Evolutionary conservation across 768 basidiomycete genomes (phyloP).

Genomic region (Xerocomellus intermedius): DNA sequence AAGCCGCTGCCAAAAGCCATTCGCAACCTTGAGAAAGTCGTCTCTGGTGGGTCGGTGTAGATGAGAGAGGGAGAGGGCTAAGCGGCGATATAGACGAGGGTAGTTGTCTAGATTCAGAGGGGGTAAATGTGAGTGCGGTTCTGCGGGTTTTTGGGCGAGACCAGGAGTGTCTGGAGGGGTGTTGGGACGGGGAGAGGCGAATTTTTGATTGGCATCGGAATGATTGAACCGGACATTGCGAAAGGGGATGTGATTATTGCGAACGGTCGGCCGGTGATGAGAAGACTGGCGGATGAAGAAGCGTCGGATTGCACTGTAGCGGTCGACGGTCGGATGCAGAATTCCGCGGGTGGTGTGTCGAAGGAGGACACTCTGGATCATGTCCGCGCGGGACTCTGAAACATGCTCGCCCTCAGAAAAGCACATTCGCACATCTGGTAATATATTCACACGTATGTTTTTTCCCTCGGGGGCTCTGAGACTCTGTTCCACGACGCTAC

Average conservation of each 20-base stretch:
- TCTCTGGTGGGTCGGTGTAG: conserved; percentile 81
- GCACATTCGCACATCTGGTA: background rate
- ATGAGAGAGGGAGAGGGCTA: conserved; percentile 76
- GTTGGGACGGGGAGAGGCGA: background rate
- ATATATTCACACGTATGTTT: background rate
- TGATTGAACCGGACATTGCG: conserved; percentile 14
- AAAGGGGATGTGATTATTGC: background rate
- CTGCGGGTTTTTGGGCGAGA: conserved; percentile 7
- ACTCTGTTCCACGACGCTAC: no score
- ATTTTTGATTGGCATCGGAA: conserved; percentile 11
- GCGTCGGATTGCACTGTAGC: conserved; percentile 55
- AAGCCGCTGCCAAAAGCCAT: conserved; percentile 86
- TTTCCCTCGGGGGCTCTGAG: no score
- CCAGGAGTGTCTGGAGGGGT: conserved; percentile 5
- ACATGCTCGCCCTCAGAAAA: background rate
- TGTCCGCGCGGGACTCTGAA: conserved; percentile 3
- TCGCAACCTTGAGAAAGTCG: conserved; percentile 83
- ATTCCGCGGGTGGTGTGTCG: conserved; percentile 27
- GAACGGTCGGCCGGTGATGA: background rate
- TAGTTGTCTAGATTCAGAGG: conserved; percentile 62
- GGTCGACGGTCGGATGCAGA: conserved; percentile 41
- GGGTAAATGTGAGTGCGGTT: conserved; percentile 16
- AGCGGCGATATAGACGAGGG: conserved; percentile 74
- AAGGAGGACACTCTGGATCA: conserved; percentile 19
- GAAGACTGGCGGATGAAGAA: conserved; percentile 47